A percentile compares a stretch with the other conserved stretches of the same genome.
Evolutionary conservation across 1,284 basidiomycete species (phyloP).

Genomic region (Schizophyllum amplum): DNA sequence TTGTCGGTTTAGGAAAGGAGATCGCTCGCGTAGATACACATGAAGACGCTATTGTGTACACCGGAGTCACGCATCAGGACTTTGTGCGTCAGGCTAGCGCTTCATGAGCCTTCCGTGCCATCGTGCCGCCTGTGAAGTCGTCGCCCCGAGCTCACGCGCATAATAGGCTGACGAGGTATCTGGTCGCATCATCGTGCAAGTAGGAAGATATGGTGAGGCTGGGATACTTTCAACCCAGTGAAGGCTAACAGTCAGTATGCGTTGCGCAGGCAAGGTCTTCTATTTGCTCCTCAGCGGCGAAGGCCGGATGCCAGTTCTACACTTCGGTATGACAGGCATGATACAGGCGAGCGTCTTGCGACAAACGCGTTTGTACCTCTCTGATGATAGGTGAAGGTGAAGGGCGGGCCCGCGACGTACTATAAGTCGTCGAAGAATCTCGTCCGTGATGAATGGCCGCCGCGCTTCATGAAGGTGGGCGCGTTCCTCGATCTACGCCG

Average conservation of each 20-base stretch:
- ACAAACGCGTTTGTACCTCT: neutral
- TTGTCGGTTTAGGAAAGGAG: slow-evolving; percentile 46
- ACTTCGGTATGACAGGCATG: slow-evolving; percentile 84
- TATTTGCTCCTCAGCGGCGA: slow-evolving; percentile 62
- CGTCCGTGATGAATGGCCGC: slow-evolving; percentile 59
- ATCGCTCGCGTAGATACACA: slow-evolving; percentile 53
- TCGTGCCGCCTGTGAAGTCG: neutral
- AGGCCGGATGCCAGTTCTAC: slow-evolving; percentile 62
- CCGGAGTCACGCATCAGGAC: slow-evolving; percentile 45
- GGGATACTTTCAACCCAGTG: neutral
- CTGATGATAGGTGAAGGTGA: slow-evolving; percentile 34
- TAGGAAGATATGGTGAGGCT: slow-evolving; percentile 51
- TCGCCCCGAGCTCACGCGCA: too few species aligned
- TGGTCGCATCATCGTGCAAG: slow-evolving; percentile 51
- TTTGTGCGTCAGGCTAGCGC: slow-evolving; percentile 48
- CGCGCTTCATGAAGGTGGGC: slow-evolving; percentile 61
- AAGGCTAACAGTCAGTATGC: neutral
- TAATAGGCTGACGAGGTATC: slow-evolving; percentile 51
- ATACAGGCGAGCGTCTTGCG: slow-evolving; percentile 44
- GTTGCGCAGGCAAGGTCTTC: slow-evolving; percentile 61
- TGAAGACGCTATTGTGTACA: slow-evolving; percentile 68
- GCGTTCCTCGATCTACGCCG: neutral
- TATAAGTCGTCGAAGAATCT: slow-evolving; percentile 52
- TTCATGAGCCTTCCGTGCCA: slow-evolving; percentile 5
- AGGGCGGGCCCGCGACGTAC: slow-evolving; percentile 53